Percentiles rank a stretch among this genome's conserved stretches.
Evolutionary conservation across 768 basidiomycete species (phyloP).

Genomic region (Leucocoprinus birnbaumii): DNA sequence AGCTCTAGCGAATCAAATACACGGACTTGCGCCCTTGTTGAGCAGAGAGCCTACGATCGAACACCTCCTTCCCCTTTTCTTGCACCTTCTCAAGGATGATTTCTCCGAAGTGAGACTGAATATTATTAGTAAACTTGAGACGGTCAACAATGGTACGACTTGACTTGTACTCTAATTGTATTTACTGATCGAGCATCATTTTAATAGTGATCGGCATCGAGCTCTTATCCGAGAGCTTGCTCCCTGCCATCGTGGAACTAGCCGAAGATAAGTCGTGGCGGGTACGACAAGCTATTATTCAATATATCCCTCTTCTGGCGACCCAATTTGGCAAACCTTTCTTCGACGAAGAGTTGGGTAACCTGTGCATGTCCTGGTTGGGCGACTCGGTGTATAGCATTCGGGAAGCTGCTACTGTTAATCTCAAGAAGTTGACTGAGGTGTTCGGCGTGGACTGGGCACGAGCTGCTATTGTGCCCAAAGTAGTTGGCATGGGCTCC

Average conservation of each 20-base stretch:
- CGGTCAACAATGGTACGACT: conserved; percentile 83
- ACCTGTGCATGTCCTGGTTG: conserved; percentile 98
- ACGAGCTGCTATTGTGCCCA: conserved; percentile 88
- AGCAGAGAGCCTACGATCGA: conserved; percentile 94
- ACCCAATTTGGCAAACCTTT: conserved; percentile 96
- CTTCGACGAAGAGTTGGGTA: conserved; percentile 96
- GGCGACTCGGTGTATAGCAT: conserved; percentile 99
- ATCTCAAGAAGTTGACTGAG: conserved; percentile 94
- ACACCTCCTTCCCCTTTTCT: conserved; percentile 93
- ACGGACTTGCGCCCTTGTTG: conserved; percentile 90
- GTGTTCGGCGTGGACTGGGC: conserved; percentile 99
- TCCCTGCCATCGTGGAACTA: conserved; percentile 96
- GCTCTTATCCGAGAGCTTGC: conserved; percentile 86
- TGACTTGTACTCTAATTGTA: background rate
- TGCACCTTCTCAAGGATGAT: conserved; percentile 96
- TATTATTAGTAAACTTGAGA: conserved; percentile 97
- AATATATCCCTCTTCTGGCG: conserved; percentile 98
- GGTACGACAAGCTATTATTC: conserved; percentile 98
- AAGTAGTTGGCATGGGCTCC: conserved; percentile 94
- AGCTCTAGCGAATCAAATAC: conserved; percentile 93
- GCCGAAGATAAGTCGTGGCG: conserved; percentile 99
- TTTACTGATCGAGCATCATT: conserved; percentile 17
- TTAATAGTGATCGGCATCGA: conserved; percentile 96
- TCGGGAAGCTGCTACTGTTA: conserved; percentile 96
- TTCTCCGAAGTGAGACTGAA: conserved; percentile 97